Evolutionary conservation across 257 asterid species (phyloP), one percentile per base, ranked within the genome.

Genomic region (Anisodus acutangulus): DNA sequence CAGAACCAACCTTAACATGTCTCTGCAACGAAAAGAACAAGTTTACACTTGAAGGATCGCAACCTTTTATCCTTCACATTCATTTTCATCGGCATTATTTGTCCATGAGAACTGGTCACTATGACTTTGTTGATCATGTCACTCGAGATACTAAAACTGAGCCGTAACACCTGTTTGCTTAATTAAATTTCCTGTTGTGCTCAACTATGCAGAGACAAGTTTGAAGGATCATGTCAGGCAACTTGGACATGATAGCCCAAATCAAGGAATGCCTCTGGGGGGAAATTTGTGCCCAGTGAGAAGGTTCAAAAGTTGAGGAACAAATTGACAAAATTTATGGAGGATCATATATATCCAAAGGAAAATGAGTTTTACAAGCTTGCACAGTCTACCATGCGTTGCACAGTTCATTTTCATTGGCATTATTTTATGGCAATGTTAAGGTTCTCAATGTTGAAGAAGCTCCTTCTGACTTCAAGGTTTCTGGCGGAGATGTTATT

Each of bases 321-420:
- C 68, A 89, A 76, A 86, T 84, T 96, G 92, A 90, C 90, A 82
- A 22, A 22, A 85, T 96, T 96, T 86, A 91, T 96, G 94, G 94
- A 94, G 88, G 92, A 92, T 78, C 93, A 89, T 88, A 90, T 96
- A 89, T 96, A 92, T 86, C 98, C 99, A 31, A 83, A 85, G 93
- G 99, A 96, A 90, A 86, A 86, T 9, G 97, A 94, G 85, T 91
- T 96, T 69, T 92, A 90, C 88, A 84, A 93, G 83, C 99, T 91
- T 81, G 97, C 98, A 6, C 90, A 85, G 22, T 94, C 99, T 66
- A 60, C 85, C 85, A 78, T 54, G 84, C 98, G 99, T 69, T 96
- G 99, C 98, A 85, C 98, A 71, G 55, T 92, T 90, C 98, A 93
- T n/a, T n/a, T n/a, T n/a, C n/a, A n/a, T n/a, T n/a, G n/a, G n/a